These are phyloP conservation scores for Orobanche coerulescens DNA, from an alignment of 257 asterid species.

Conservation along the genomic window DNA sequence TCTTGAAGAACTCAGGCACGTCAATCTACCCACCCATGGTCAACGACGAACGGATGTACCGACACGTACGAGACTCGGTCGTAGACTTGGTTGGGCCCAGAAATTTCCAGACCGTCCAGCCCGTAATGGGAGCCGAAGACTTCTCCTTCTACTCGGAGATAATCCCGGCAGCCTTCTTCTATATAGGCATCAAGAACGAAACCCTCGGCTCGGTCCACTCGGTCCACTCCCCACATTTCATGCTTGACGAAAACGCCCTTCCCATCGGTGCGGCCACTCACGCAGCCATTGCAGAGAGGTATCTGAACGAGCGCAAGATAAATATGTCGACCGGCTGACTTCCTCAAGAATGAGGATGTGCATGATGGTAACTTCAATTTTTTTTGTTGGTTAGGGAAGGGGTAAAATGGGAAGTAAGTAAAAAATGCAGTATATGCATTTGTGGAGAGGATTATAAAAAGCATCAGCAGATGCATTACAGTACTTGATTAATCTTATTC, in stretches of 20 bases:
- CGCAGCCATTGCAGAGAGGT: conserved; percentile 92
- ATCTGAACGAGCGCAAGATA: conserved; percentile 31
- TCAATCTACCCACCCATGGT: conserved; percentile 83
- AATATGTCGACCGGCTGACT: conserved; percentile 3
- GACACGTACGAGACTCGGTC: conserved; percentile 43
- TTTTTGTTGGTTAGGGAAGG: conserved; percentile 17
- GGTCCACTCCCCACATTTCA: conserved; percentile 72
- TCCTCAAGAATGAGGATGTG: conserved; percentile 17
- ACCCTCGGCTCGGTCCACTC: conserved; percentile 58
- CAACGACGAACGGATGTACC: conserved; percentile 54
- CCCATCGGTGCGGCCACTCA: conserved; percentile 81
- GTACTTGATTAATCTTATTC: conserved; percentile 26
- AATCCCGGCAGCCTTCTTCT: conserved; percentile 74
- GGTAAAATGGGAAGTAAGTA: conserved; percentile 4
- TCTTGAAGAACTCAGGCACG: conserved; percentile 51
- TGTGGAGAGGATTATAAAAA: neutral
- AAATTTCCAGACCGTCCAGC: conserved; percentile 47
- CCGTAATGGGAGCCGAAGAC: conserved; percentile 92
- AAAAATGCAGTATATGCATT: neutral
- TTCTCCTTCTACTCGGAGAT: conserved; percentile 79
- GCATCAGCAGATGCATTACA: conserved; percentile 14
- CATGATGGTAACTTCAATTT: too few relatives aligned
- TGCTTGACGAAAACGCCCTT: conserved; percentile 78
- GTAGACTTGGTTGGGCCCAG: conserved; percentile 42
- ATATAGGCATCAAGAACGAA: conserved; percentile 68